Evolutionary conservation across 1,139 yeast species (phyloP).

Genomic region (Yamadazyma trypodendri): DNA sequence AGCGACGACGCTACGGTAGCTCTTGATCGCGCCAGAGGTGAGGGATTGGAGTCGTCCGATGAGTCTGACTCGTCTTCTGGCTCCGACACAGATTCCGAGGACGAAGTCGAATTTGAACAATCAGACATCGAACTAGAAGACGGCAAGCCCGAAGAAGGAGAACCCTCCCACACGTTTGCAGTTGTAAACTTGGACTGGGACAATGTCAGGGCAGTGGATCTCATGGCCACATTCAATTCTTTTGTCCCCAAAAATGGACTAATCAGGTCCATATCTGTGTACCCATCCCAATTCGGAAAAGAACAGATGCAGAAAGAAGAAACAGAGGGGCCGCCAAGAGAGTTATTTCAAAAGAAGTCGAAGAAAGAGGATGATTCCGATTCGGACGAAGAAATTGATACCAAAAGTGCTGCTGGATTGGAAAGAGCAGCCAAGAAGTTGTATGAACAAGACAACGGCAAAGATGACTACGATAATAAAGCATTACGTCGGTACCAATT

Average conservation of each 20-base stretch:
- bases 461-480: constrained; percentile 69
- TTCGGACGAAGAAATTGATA: constrained; percentile 48
- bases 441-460: constrained; percentile 71
- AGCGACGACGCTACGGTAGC: constrained; percentile 11
- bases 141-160: constrained; percentile 74
- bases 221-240: constrained; percentile 86
- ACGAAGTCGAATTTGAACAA: constrained; percentile 42
- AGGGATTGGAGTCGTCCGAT: constrained; percentile 37
- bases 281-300: constrained; percentile 92
- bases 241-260: constrained; percentile 79
- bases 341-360: constrained; percentile 56
- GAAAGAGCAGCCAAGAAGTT: constrained; percentile 61
- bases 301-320: constrained; percentile 91
- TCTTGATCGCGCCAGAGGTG: constrained; percentile 69
- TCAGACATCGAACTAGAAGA: constrained; percentile 57
- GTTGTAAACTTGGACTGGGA: constrained; percentile 99
- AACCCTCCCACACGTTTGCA: constrained; percentile 78
- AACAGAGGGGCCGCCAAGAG: constrained; percentile 88
- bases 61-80: constrained; percentile 33
- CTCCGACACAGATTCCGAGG: constrained; percentile 25
- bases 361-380: constrained; percentile 33
- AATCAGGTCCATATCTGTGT: constrained; percentile 71
- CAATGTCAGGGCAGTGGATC: constrained; percentile 76
- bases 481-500: constrained; percentile 78
- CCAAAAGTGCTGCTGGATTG: constrained; percentile 41